Evolutionary conservation across 768 basidiomycete genomes (phyloP), one percentile per base, ranked within the genome.

Genomic region (Dentipellis fragilis): DNA sequence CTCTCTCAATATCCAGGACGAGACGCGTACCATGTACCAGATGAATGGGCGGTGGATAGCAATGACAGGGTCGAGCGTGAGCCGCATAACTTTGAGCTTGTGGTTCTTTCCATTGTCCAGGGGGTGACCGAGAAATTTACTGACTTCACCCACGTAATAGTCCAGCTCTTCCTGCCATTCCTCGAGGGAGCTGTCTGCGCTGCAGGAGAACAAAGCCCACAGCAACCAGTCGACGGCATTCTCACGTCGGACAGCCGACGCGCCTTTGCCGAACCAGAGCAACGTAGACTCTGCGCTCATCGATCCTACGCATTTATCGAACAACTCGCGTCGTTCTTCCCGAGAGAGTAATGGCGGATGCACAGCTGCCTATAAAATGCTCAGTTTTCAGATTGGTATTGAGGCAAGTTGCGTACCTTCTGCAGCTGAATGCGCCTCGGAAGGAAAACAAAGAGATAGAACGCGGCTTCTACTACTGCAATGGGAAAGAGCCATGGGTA

Each of bases 211-310:
- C 21, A 85, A 57, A 0, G 81, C 78, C 83, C 83, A 86, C 6
- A 81, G 69, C n/a, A 85, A 64, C 84, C 83, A 86, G 48, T 83
- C 80, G 5, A 71, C 49, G 40, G 78, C 66, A 57, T 85, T 83
- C 16, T 76, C 72, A 17, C 73, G 73, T 51, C 69, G 72, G 52
- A 79, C 62, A 9, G 49, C 60, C 45, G 48, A 21, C 7, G 61
- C 48, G 1, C 67, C 49, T 4, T 68, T 69, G 7, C 73, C 64
- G 65, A 85, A 85, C 82, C 84, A 87, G 23, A 77, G 79, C 2
- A 71, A 70, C 0, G 73, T 70, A 40, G 71, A 68, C 29, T 71
- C 65, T 4, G 58, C 36, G 1, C 54, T 55, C 53, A 56, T 59
- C 10, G 61, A 46, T 54, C 59, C 52, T 9, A 55, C 60, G 49